phyloP scores from a whole-genome alignment of 441 rosid species.

The Flueggea neowawraea region DNA sequence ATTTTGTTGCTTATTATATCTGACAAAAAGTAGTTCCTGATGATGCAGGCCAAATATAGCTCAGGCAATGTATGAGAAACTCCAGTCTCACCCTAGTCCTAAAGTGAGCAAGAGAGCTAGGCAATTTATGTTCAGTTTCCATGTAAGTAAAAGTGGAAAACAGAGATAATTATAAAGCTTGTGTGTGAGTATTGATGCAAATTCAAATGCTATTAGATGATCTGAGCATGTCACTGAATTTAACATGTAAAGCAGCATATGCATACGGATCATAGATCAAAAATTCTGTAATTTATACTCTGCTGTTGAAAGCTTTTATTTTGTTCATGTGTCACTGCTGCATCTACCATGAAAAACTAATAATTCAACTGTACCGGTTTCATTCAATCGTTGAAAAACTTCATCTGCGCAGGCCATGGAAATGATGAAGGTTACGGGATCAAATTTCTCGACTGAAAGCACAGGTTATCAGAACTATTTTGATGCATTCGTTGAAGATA shows the following conservation, averaged over 20 bases:
- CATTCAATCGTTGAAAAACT: not conserved
- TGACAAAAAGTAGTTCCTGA: conserved; percentile 6
- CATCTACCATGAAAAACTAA: too few species aligned
- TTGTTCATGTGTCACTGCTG: too few species aligned
- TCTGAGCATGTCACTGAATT: too few species aligned
- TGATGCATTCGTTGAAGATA: conserved; percentile 61
- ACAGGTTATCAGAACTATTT: conserved; percentile 64
- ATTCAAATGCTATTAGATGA: too few species aligned
- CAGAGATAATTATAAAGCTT: too few species aligned
- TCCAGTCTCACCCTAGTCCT: conserved; percentile 65
- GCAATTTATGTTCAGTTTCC: conserved; percentile 77
- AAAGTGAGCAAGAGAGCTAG: conserved; percentile 67
- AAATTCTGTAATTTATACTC: too few species aligned
- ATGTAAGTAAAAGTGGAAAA: conserved; percentile 34
- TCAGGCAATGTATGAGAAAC: conserved; percentile 72
- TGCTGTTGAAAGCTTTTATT: too few species aligned
- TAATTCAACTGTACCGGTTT: too few species aligned
- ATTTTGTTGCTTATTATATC: not conserved
- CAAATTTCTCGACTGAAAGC: conserved; percentile 32
- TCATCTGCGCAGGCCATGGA: conserved; percentile 61
- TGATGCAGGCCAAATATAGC: conserved; percentile 59
- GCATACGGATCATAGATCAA: too few species aligned
- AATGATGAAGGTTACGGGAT: conserved; percentile 60
- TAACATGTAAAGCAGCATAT: too few species aligned
- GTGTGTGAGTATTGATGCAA: too few species aligned